phyloP scores from a whole-genome alignment of 2,329 filamentous ascomycete species.

The Penicillium sp. region DNA sequence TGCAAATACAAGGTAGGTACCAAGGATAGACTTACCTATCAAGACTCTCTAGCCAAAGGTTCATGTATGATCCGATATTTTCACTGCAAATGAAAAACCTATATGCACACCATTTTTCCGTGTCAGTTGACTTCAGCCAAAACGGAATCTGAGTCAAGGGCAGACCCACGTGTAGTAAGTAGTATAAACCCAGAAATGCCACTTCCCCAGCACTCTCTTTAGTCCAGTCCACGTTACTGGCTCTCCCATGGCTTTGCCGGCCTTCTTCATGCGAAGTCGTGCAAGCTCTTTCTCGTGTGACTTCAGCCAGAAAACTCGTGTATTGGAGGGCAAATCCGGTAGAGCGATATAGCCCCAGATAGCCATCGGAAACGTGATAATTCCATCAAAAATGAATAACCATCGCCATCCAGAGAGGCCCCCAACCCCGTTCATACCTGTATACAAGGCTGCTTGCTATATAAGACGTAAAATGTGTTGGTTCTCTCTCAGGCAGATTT shows the following conservation, averaged over 20 bases:
- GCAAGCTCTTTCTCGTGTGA: conserved; percentile 4
- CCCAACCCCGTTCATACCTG: conserved; percentile 9
- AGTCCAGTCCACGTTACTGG: conserved; percentile 7
- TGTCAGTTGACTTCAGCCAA: neutral
- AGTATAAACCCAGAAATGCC: conserved; percentile 12
- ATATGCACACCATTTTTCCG: neutral
- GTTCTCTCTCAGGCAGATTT: conserved; percentile 24
- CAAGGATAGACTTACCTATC: neutral
- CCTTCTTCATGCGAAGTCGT: conserved; percentile 1
- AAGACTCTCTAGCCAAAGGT: conserved; percentile 8
- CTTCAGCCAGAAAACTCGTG: conserved; percentile 1
- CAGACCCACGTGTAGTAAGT: conserved; percentile 8
- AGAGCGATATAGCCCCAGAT: conserved; percentile 10
- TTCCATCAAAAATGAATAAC: conserved; percentile 29
- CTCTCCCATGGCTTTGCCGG: conserved; percentile 1
- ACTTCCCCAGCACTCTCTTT: conserved; percentile 4
- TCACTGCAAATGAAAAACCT: conserved; percentile 12
- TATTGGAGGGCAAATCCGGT: conserved; percentile 11
- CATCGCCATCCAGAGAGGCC: conserved; percentile 33
- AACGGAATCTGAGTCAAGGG: neutral
- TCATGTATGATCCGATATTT: conserved; percentile 12
- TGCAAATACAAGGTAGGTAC: neutral
- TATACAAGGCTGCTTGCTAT: conserved; percentile 10
- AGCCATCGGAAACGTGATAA: conserved; percentile 12
- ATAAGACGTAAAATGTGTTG: conserved; percentile 15